Evolutionary conservation across 306 rosid species (phyloP).

Genomic region (Echinosophora koreensis): DNA sequence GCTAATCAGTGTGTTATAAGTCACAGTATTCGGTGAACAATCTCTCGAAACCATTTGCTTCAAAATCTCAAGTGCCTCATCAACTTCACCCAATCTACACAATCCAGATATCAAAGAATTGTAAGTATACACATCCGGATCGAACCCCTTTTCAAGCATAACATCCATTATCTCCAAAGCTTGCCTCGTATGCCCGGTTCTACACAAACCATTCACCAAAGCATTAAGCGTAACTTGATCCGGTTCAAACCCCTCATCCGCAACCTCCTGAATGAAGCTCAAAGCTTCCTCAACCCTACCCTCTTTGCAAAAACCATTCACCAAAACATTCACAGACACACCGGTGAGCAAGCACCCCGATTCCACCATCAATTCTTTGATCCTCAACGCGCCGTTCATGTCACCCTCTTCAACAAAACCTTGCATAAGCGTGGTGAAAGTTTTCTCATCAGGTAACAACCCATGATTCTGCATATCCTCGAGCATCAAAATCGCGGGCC

Average conservation of each 20-base stretch:
- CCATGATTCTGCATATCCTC: constrained; percentile 77
- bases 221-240: constrained; percentile 79
- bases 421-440: constrained; percentile 81
- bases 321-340: constrained; percentile 76
- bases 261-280: constrained; percentile 65
- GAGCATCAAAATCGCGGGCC: constrained; percentile 85
- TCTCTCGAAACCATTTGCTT: constrained; percentile 75
- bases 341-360: constrained; percentile 59
- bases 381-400: constrained; percentile 71
- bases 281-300: constrained; percentile 78
- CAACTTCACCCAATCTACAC: constrained; percentile 77
- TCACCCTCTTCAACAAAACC: constrained; percentile 82
- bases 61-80: constrained; percentile 78
- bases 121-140: constrained; percentile 79
- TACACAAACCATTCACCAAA: constrained; percentile 81
- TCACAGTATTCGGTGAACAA: constrained; percentile 77
- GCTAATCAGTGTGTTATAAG: constrained; percentile 78
- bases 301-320: constrained; percentile 78
- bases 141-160: constrained; percentile 83
- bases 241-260: constrained; percentile 67
- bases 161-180: constrained; percentile 82
- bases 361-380: constrained; percentile 75
- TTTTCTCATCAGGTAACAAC: constrained; percentile 75
- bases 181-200: constrained; percentile 68
- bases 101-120: constrained; percentile 80